Evolutionary conservation across 768 basidiomycete genomes (phyloP).

Genomic region (Collybia mongolica): DNA sequence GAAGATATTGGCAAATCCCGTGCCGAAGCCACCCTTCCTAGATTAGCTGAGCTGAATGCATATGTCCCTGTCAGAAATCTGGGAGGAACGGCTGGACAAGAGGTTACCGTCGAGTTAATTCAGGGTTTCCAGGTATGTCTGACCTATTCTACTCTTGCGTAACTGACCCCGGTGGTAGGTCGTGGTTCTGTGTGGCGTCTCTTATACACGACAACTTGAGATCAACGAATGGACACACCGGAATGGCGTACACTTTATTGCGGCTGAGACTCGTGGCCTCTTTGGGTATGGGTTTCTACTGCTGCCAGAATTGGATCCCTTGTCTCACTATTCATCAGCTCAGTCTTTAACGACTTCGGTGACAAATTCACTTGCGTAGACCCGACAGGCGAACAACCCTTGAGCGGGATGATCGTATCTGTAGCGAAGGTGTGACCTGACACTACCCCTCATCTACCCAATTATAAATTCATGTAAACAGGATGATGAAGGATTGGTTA

Average conservation of each 20-base stretch:
- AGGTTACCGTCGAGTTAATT: slow-evolving; percentile 77
- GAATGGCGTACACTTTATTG: slow-evolving; percentile 88
- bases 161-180: slow-evolving; percentile 46
- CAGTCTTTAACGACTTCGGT: slow-evolving; percentile 97
- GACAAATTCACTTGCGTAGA: slow-evolving; percentile 93
- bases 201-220: slow-evolving; percentile 83
- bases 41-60: slow-evolving; percentile 90
- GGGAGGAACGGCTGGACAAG: slow-evolving; percentile 74
- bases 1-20: slow-evolving; percentile 87
- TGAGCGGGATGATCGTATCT: slow-evolving; percentile 94
- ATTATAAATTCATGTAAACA: slow-evolving; percentile 25
- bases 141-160: background rate
- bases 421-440: slow-evolving; percentile 67
- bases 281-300: slow-evolving; percentile 67
- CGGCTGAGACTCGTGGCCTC: slow-evolving; percentile 88
- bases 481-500: slow-evolving; percentile 90
- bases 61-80: slow-evolving; percentile 93
- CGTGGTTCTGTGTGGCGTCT: slow-evolving; percentile 81
- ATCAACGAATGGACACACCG: slow-evolving; percentile 94
- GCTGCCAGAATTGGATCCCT: background rate
- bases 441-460: background rate
- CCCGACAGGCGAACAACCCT: slow-evolving; percentile 94
- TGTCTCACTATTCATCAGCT: slow-evolving; percentile 42
- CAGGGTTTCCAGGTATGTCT: slow-evolving; percentile 83
- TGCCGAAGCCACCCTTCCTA: slow-evolving; percentile 82